Percentiles rank a stretch among this genome's conserved stretches.
Conservation (phyloP, 768 basidiomycete genomes). For the Collybiopsis confluens region DNA sequence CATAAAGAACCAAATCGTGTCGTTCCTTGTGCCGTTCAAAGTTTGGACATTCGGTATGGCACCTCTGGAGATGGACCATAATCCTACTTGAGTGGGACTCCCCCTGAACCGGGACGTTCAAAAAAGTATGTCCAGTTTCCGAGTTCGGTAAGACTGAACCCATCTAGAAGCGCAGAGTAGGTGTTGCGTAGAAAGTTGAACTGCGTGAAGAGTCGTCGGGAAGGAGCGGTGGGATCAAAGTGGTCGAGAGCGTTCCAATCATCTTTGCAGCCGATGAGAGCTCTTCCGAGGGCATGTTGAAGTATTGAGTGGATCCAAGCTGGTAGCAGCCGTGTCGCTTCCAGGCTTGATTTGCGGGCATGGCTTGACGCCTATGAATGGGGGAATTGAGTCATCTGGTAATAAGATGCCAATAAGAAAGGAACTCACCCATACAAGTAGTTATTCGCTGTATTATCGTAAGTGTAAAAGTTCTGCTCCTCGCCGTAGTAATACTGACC, state of each 20-base stretch:
- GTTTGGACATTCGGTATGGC: constrained; percentile 52
- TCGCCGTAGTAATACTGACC: constrained; percentile 80
- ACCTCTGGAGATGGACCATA: constrained; percentile 77
- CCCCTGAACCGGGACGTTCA: constrained; percentile 80
- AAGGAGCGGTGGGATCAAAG: constrained; percentile 85
- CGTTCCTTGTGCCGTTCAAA: constrained; percentile 53
- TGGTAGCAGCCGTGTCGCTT: constrained; percentile 90
- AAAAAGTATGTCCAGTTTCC: constrained; percentile 84
- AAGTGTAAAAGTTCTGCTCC: constrained; percentile 87
- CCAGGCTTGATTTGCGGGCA: constrained; percentile 84
- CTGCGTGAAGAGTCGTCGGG: constrained; percentile 68
- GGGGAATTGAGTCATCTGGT: not conserved
- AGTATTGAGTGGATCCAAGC: constrained; percentile 89
- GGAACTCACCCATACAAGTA: constrained; percentile 78
- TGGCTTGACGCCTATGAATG: constrained; percentile 78
- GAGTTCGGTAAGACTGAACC: constrained; percentile 76
- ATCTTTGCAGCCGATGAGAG: constrained; percentile 79
- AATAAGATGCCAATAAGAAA: not conserved
- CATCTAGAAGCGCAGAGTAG: constrained; percentile 80
- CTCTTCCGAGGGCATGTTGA: constrained; percentile 82
- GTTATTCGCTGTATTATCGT: constrained; percentile 84
- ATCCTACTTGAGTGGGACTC: constrained; percentile 76
- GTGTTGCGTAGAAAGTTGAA: constrained; percentile 64
- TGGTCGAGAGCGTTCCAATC: constrained; percentile 93
- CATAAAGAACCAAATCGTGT: constrained; percentile 81